phyloP scores from a whole-genome alignment of 257 asterid species.

The Paulownia fortunei region DNA sequence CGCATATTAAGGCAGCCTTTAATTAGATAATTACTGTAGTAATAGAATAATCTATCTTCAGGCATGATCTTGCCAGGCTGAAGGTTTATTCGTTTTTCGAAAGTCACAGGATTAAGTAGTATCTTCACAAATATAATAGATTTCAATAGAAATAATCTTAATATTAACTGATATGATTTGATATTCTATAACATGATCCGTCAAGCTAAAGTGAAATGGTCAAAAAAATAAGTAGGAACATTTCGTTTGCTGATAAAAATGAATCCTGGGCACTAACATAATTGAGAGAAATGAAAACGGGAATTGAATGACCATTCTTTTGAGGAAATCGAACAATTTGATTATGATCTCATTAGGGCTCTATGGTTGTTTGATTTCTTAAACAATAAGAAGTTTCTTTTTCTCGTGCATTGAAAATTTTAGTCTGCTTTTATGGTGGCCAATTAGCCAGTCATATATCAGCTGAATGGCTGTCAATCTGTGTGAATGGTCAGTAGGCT shows the following conservation, averaged over 20 bases:
- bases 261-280: not conserved
- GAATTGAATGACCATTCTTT: not conserved
- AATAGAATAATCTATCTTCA: not conserved
- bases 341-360: slow-evolving; percentile 12
- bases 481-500: slow-evolving; percentile 60
- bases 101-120: not conserved
- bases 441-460: slow-evolving; percentile 59
- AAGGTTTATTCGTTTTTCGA: not conserved
- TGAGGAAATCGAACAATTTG: not conserved
- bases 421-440: slow-evolving; percentile 42
- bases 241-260: not conserved
- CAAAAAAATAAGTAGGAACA: not conserved
- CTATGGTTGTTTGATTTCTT: not conserved
- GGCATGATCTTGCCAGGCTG: not conserved
- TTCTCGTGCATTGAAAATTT: not conserved
- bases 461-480: slow-evolving; percentile 41
- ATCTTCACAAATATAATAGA: not conserved
- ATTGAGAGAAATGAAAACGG: not conserved
- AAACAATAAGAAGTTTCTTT: not conserved
- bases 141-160: not conserved
- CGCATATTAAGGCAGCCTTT: not conserved
- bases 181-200: not conserved
- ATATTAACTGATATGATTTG: not conserved
- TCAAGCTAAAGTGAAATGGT: not conserved
- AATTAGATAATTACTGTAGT: too few relatives aligned